These are phyloP conservation scores for Parmales sp. DNA, from an alignment of 108 stramenopile genomes.

Conservation along the genomic window DNA sequence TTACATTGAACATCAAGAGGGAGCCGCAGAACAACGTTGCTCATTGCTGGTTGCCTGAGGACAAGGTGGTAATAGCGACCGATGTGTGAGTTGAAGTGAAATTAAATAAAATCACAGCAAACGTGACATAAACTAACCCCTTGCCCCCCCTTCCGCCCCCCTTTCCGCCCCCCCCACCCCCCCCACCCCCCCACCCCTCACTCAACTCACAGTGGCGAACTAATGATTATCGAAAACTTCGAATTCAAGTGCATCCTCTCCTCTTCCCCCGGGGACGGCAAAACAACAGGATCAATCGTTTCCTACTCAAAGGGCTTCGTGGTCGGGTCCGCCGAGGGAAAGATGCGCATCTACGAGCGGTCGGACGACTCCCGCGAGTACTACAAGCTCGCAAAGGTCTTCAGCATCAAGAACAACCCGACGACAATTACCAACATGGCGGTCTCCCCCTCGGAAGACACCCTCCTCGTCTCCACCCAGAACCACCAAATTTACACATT, in stretches of 20 bases:
- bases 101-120: no score
- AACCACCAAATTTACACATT: slow-evolving; percentile 17
- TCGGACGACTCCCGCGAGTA: slow-evolving; percentile 25
- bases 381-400: slow-evolving; percentile 13
- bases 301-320: slow-evolving; percentile 40
- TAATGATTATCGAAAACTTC: slow-evolving; percentile 33
- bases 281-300: slow-evolving; percentile 25
- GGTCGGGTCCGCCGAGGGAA: slow-evolving; percentile 34
- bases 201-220: slow-evolving; percentile 34
- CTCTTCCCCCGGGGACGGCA: slow-evolving; percentile 18
- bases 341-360: slow-evolving; percentile 28
- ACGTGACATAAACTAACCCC: no score
- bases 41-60: slow-evolving; percentile 43
- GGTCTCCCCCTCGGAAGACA: slow-evolving; percentile 23
- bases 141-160: no score
- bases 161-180: no score
- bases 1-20: slow-evolving; percentile 3
- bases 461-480: background rate
- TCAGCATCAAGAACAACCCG: slow-evolving; percentile 2
- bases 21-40: slow-evolving; percentile 22
- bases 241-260: slow-evolving; percentile 34
- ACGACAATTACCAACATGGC: background rate
- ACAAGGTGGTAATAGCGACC: slow-evolving; percentile 35
- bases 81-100: no score
- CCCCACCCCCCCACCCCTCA: no score